Evolutionary conservation across 2,329 filamentous ascomycete genomes (phyloP).

Genomic region (Parascedosporium putredinis): DNA sequence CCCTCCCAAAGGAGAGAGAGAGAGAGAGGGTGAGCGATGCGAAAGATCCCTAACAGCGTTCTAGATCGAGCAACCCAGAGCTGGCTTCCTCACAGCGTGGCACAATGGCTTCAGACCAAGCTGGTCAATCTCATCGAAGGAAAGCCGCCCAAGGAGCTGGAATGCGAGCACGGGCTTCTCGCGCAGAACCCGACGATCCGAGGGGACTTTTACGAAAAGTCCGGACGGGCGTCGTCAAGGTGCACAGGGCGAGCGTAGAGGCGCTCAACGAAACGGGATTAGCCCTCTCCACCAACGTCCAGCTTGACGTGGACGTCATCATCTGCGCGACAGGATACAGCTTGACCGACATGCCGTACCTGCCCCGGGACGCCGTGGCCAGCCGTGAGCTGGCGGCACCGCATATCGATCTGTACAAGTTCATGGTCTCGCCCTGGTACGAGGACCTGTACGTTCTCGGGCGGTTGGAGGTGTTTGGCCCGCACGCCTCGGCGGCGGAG

Average conservation of each 20-base stretch:
- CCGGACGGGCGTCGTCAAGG: slow-evolving; percentile 26
- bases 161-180: slow-evolving; percentile 23
- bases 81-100: slow-evolving; percentile 17
- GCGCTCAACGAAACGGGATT: slow-evolving; percentile 18
- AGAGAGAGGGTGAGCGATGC: too few relatives aligned
- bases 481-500: slow-evolving; percentile 21
- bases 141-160: slow-evolving; percentile 19
- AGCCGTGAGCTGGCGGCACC: slow-evolving; percentile 13
- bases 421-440: slow-evolving; percentile 20
- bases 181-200: slow-evolving; percentile 24
- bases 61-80: slow-evolving; percentile 19
- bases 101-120: slow-evolving; percentile 20
- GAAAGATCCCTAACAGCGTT: background rate
- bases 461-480: slow-evolving; percentile 20
- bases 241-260: slow-evolving; percentile 22
- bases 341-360: slow-evolving; percentile 17
- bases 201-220: slow-evolving; percentile 34
- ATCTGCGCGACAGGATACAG: slow-evolving; percentile 33
- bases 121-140: slow-evolving; percentile 21
- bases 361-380: slow-evolving; percentile 17
- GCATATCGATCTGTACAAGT: slow-evolving; percentile 21
- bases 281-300: slow-evolving; percentile 21
- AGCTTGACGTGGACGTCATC: slow-evolving; percentile 28
- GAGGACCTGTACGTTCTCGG: slow-evolving; percentile 24
- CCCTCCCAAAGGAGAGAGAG: too few relatives aligned